These are phyloP conservation scores for Bryoglossum gracile DNA, from an alignment of 495 filamentous ascomycete genomes.

Conservation along the genomic window DNA sequence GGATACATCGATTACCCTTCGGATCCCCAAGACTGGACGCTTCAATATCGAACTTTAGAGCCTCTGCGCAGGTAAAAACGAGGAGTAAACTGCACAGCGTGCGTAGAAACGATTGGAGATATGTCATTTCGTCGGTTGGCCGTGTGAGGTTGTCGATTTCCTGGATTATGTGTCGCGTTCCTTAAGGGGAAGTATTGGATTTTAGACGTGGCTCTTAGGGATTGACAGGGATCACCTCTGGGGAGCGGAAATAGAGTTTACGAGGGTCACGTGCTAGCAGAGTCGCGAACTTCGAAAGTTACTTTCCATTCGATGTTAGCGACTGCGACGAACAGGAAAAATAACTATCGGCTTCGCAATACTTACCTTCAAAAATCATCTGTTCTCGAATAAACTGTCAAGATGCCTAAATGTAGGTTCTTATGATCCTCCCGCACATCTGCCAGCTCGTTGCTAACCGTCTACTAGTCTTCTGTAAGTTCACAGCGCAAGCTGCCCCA, in stretches of 20 bases:
- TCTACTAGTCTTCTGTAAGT: constrained; percentile 33
- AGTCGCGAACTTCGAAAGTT: constrained; percentile 8
- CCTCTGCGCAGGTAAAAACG: constrained; percentile 44
- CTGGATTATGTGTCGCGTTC: constrained; percentile 3
- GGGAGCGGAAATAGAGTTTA: too few species aligned
- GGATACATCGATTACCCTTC: constrained; percentile 78
- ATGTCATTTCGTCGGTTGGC: constrained; percentile 19
- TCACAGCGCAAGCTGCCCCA: not conserved
- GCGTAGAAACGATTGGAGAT: constrained; percentile 13
- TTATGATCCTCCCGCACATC: not conserved
- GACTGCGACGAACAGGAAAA: not conserved
- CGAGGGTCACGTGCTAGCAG: constrained; percentile 5
- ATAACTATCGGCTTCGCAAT: not conserved
- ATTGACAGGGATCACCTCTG: constrained; percentile 8
- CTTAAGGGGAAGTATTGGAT: constrained; percentile 15
- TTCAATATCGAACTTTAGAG: constrained; percentile 88
- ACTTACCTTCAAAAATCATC: not conserved
- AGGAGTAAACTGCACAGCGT: constrained; percentile 21
- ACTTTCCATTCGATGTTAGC: not conserved
- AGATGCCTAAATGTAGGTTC: constrained; percentile 81
- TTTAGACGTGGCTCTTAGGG: constrained; percentile 16
- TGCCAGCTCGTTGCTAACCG: constrained; percentile 17
- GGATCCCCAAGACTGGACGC: constrained; percentile 56
- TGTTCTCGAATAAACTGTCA: constrained; percentile 20
- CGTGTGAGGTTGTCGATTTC: constrained; percentile 4